Evolutionary conservation across 139 green algal species (phyloP), one percentile per base, ranked within the genome.

Genomic region (Volvox reticuliferus): DNA sequence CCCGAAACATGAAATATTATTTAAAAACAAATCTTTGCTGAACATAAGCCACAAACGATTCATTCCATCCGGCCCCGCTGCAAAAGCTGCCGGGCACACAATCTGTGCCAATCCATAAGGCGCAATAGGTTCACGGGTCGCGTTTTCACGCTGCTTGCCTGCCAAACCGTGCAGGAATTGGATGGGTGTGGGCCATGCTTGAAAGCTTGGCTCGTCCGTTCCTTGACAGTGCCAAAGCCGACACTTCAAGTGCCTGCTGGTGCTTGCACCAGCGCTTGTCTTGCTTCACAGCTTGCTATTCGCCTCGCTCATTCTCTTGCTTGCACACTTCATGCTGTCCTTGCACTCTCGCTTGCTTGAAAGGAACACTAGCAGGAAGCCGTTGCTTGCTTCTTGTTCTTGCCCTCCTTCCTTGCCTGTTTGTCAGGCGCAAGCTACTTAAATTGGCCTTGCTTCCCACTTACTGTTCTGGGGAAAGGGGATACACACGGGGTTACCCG

Each of bases 191-290:
- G 37, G 78, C 78, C 36, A 32, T 67, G 78, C 78, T 84, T 84
- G 78, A 33, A 35, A 32, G 36, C 78, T 84, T 67, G 78, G 36
- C 78, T 84, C 63, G 78, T n/a, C 37, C 36, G 37, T 62, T 22
- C 36, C 21, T 18, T 67, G 36, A 20, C 36, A 44, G 0, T 84
- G 78, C 78, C 78, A 84, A 68, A 44, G 32, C 12, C 78, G 37
- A 26, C 37, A 30, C 36, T 61, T 28, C 33, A 30, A 44, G 21
- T 67, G 78, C 36, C 19, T 84, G 78, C 36, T 68, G 17, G 36
- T 84, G 35, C 78, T 86, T 73, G 79, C 79, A 73, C 28, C 79
- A 71, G 50, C 79, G 22, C 79, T 86, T 86, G 79, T 55, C 79
- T 86, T 44, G 79, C 16, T 86, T 84, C 65, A 73, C 21, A 30